Base-by-base conservation (phyloP, 495 filamentous ascomycete species). In the Ascobolus immersus region DNA sequence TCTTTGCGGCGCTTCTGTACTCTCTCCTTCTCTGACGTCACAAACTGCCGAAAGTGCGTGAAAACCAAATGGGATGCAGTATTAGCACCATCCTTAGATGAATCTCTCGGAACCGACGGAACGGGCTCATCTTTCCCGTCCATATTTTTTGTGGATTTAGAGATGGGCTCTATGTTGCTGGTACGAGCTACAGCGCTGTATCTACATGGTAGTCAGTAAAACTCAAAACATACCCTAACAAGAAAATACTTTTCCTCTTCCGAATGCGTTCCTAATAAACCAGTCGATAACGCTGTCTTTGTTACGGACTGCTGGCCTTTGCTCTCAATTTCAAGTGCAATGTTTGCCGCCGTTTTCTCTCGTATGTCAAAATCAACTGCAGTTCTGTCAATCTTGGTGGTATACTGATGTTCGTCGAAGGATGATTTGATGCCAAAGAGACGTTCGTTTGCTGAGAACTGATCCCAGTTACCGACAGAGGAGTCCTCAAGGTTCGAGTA, bases 351-450 rank as follows among this genome's bases (percentile, higher is more conserved):
- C 5, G 65, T 65, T 1, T 73, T 78, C 36, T 73, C 55, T 37
- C 71, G 67, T 47, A 76, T 66, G 39, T 68, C 70, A 53, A 86
- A 93, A 17, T 66, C 54, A 1, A 86, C 81, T 49, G 84, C 68
- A 20, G 54, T 71, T 39, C 70, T 74, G 48, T 99, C 70, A 41
- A 99, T 78, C 7, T 62, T 56, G 13, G 84, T 94, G 7, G 89
- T 99, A 49, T 99, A 99, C 29, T 84, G 68, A 44, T 73, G 78
- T 52, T 94, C 89, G 42, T 93, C 72, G 49, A 92, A 94, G 41
- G 74, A 74, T 12, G 69, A 79, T 53, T 67, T 77, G 22, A 84
- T 53, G 6, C 86, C 86, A 48, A 90, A 94, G 3, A 77, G 68
- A 21, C 69, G 63, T 51, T 89, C 73, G 42, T 96, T 94, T 26